Base-by-base conservation (phyloP, 305 asterid genomes). In the Fraxinus baroniana region DNA sequence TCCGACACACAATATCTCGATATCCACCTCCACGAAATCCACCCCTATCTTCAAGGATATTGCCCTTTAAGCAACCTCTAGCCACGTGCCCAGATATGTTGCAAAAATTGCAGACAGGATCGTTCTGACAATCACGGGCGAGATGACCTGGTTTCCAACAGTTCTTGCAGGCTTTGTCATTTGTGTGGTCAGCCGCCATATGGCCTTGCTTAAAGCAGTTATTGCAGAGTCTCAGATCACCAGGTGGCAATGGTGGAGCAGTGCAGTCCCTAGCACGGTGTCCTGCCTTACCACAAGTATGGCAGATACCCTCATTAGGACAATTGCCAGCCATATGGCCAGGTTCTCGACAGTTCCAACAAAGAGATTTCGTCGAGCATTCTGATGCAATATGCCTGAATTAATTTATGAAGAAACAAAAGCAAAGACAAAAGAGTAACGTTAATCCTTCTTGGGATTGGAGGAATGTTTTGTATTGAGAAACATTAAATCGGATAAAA, bases 321-420 rank as follows among this genome's bases (percentile, higher is more conserved):
- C 90, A 88, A 24, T 49, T 74, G 68, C 81, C 81, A 41, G 89
- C 89, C 26, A 84, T 83, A 76, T 88, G 90, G 24, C 90, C 90
- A 20, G 90, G 90, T 71, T 88, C 89, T 5, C 87, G 88, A 35
- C 90, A 87, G 72, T 87, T 87, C 83, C 84, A 87, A 26, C 90
- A 87, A n/a, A 87, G 79, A 5, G 90, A 79, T 84, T 85, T 83
- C 13, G 88, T 81, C 0, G 83, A 81, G 37, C 90, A 87, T 32
- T 87, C 90, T 5, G 90, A 26, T 15, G 88, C 90, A 78, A 84
- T 76, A 84, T 88, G 91, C 81, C 91, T 88, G 79, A 57, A n/a
- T 74, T 41, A 74, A 74, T 8, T 15, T 18, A n/a, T 4, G 28
- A 13, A 72, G 60, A 46, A 17, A 46, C 7, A 80, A 24, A 15